Conservation (phyloP, 805 yeast genomes). For the Candida verbasci region DNA sequence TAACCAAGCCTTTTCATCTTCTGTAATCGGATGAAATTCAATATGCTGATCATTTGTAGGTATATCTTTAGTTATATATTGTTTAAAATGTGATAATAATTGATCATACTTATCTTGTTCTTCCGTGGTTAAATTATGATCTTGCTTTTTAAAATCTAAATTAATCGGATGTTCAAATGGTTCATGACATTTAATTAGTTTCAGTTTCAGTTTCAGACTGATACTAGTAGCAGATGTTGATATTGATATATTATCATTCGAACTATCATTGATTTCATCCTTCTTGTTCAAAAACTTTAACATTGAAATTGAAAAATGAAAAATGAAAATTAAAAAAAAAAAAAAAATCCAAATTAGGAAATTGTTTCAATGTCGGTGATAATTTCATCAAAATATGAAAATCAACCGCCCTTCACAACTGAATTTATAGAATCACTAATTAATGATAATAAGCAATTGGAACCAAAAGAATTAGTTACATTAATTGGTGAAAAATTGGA, state of each 20-base stretch:
- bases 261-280: slow-evolving; percentile 6
- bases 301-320: too few species aligned
- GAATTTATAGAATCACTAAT: slow-evolving; percentile 13
- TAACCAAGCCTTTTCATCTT: slow-evolving; percentile 40
- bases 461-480: slow-evolving; percentile 22
- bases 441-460: neutral
- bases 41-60: slow-evolving; percentile 27
- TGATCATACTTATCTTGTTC: slow-evolving; percentile 28
- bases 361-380: slow-evolving; percentile 5
- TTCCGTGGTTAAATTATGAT: slow-evolving; percentile 22
- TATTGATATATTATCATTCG: slow-evolving; percentile 15
- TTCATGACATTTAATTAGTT: slow-evolving; percentile 29
- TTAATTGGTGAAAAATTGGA: slow-evolving; percentile 31
- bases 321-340: too few species aligned
- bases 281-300: slow-evolving; percentile 17
- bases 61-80: slow-evolving; percentile 20
- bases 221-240: slow-evolving; percentile 14
- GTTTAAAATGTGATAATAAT: slow-evolving; percentile 26
- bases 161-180: slow-evolving; percentile 39
- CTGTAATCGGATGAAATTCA: slow-evolving; percentile 20
- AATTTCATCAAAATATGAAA: slow-evolving; percentile 1
- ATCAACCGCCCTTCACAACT: slow-evolving; percentile 16
- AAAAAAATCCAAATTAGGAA: too few species aligned
- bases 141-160: slow-evolving; percentile 27
- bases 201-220: too few species aligned